Evolutionary conservation across 2,329 filamentous ascomycete species (phyloP).

Genomic region (Hypoxylon sp.): DNA sequence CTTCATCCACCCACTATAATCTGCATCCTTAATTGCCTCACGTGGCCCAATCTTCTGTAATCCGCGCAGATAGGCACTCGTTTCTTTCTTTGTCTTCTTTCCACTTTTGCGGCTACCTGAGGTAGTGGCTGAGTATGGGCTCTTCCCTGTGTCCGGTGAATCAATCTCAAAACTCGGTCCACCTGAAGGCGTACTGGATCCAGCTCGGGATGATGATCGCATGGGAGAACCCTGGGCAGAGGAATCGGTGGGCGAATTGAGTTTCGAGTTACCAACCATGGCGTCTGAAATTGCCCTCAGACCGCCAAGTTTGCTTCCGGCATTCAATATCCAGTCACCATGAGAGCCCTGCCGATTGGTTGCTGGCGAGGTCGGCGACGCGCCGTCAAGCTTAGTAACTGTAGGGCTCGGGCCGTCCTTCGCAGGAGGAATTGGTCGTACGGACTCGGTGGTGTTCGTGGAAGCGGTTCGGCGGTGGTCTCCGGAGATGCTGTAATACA

Average conservation of each 20-base stretch:
- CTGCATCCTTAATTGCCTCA: slow-evolving; percentile 87
- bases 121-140: slow-evolving; percentile 65
- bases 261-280: slow-evolving; percentile 67
- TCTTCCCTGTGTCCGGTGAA: slow-evolving; percentile 75
- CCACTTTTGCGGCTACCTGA: slow-evolving; percentile 63
- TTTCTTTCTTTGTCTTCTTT: slow-evolving; percentile 90
- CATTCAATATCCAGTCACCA: slow-evolving; percentile 71
- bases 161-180: slow-evolving; percentile 84
- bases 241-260: slow-evolving; percentile 65
- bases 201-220: slow-evolving; percentile 80
- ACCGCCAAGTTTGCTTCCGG: slow-evolving; percentile 68
- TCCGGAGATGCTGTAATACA: slow-evolving; percentile 73
- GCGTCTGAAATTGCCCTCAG: slow-evolving; percentile 88
- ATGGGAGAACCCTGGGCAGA: slow-evolving; percentile 67
- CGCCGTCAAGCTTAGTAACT: slow-evolving; percentile 71
- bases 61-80: slow-evolving; percentile 92
- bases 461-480: slow-evolving; percentile 74
- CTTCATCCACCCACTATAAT: slow-evolving; percentile 99
- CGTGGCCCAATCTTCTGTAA: slow-evolving; percentile 84
- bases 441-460: slow-evolving; percentile 69
- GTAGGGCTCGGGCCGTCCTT: slow-evolving; percentile 70
- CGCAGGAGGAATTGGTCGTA: slow-evolving; percentile 65
- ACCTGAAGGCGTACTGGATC: slow-evolving; percentile 77
- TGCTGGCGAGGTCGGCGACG: slow-evolving; percentile 62
- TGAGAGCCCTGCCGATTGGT: slow-evolving; percentile 62